Base-by-base conservation (phyloP, 371 early-diverging fungal genomes). In the Batkoa obscura region DNA sequence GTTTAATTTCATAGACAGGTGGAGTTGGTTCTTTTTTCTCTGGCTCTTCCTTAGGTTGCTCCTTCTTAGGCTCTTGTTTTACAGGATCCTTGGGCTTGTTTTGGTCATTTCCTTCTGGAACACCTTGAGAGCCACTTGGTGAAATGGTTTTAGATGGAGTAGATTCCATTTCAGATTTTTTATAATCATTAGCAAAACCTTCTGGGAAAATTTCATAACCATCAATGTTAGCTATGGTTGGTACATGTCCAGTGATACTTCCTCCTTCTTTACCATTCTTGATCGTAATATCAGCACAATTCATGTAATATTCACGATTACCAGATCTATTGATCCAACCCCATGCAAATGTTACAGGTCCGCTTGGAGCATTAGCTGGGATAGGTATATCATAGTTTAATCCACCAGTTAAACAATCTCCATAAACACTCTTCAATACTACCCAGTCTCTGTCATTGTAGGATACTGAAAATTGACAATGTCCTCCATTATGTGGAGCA, bases 231-330 rank as follows among this genome's bases (percentile, higher is more conserved):
- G 53, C 53, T 37, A 55, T 43, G 17, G 76, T 50, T 59, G 78
- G 58, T 47, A 69, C 60, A 4, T 70, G 70, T 6, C 79, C 81
- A 0, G 67, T 58, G 39, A 75, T 53, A 8, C 56, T 45, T 0
- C 71, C 64, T 46, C 69, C 64, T 10, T 66, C 50, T 8, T 23
- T 50, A 12, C 38, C 57, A 36, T 43, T 52, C 41, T 64, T 9
- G 53, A 83, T 72, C 13, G 55, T 60, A 15, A 81, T 67, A 42
- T 82, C 82, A 15, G 75, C 73, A 55, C 83, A 80, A 70, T 75
- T 75, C 67, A 72, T 73, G 72, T 83, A 83, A 54, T 71, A 71
- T 66, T 79, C 82, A 52, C 79, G 75, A 66, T 79, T 75, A 13
- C 79, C 81, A 33, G 66, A 58, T 2, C 70, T 69, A 58, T 79